Conservation (phyloP, 192 early-diverging fungal genomes). For the Piromyces finnis region DNA sequence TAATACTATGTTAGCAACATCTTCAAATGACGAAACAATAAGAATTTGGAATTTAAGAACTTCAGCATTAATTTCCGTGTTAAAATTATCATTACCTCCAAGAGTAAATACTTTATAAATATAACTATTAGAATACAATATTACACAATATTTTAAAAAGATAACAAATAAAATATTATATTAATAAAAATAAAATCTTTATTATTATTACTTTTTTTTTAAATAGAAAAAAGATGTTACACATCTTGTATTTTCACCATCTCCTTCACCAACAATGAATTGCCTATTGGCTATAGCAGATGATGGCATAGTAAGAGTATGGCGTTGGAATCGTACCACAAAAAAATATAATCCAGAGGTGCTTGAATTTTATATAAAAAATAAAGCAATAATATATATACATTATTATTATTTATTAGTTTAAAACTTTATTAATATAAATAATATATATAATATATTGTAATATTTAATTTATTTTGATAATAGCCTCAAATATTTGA, state of each 20-base stretch:
- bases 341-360: conserved; percentile 24
- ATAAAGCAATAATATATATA: too few relatives aligned
- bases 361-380: too few relatives aligned
- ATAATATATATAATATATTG: too few relatives aligned
- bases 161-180: too few relatives aligned
- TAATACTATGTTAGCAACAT: conserved; percentile 60
- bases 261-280: conserved; percentile 41
- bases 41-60: conserved; percentile 59
- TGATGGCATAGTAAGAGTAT: conserved; percentile 55
- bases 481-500: neutral
- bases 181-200: too few relatives aligned
- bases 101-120: neutral
- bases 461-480: too few relatives aligned
- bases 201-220: neutral
- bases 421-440: too few relatives aligned
- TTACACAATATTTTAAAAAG: too few relatives aligned
- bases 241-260: conserved; percentile 56
- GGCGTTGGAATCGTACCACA: conserved; percentile 41
- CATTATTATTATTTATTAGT: too few relatives aligned
- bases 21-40: conserved; percentile 55
- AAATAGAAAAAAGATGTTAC: conserved; percentile 35
- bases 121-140: too few relatives aligned
- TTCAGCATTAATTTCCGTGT: conserved; percentile 42
- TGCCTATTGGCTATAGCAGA: conserved; percentile 50
- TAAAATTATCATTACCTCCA: conserved; percentile 6